Evolutionary conservation across 768 basidiomycete species (phyloP), one percentile per base, ranked within the genome.

Genomic region (Brasilioporus rufonigricans): DNA sequence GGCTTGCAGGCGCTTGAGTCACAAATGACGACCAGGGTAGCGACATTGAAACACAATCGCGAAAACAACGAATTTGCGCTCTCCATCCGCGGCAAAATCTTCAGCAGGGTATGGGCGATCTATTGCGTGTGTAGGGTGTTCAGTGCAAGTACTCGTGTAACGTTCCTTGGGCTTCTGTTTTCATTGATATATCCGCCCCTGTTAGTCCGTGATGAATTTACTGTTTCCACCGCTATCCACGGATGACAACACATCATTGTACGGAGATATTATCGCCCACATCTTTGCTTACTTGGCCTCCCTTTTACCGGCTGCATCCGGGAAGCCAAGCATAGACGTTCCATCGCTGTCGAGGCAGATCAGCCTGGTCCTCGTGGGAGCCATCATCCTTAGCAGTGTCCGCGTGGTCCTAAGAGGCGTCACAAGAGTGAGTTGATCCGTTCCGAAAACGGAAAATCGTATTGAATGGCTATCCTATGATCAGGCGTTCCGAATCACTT

Each of bases 381-480:
- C 82, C 44, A 89, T 93, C 65, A 87, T 93, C 54, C 62, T 89
- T 18, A 84, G 80, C 44, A 89, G 86, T 55, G 79, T 93, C 32
- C 75, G 89, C 31, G 74, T 82, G 4, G 87, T 93, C 5, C 71
- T 93, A 59, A 74, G 77, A 18, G 85, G 86, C 13, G 89, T 86
- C 23, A 83, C 86, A 0, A 73, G 83, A 61, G 87, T 80, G 53
- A 56, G 76, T 63, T 29, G 45, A 44, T 48, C 39, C 44, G 41
- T 60, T 47, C 47, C 44, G 29, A 39, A 18, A 27, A n/a, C n/a
- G n/a, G 29, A 40, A 31, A 44, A 49, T 19, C 19, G 23, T 1
- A n/a, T n/a, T 50, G 27, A 57, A 50, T 21, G 24, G 0, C 4
- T 18, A 32, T 18, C 33, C 46, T 14, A 8, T 48, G n/a, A 43